Percentiles rank a stretch among this genome's conserved stretches.
These are phyloP conservation scores for Aspergillus kassunensis DNA, from an alignment of 495 filamentous ascomycete species.

Conservation along the genomic window DNA sequence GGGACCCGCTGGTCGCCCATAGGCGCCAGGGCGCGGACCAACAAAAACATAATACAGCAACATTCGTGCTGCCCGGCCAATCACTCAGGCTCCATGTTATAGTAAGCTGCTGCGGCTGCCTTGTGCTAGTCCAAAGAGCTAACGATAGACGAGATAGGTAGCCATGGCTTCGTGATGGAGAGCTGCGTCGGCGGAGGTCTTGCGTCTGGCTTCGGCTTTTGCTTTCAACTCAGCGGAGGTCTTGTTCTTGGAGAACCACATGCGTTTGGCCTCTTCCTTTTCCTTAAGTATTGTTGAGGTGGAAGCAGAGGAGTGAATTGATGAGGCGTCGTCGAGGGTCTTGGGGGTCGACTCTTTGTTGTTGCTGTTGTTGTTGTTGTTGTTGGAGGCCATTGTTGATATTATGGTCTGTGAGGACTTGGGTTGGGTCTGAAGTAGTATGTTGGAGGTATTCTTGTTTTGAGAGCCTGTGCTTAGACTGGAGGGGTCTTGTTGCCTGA, in stretches of 20 bases:
- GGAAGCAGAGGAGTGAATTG: slow-evolving; percentile 26
- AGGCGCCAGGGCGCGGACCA: no score
- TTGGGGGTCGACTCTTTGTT: slow-evolving; percentile 14
- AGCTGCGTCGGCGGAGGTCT: background rate
- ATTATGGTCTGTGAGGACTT: background rate
- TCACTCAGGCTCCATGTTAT: no score
- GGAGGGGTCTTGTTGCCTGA: background rate
- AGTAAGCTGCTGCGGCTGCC: background rate
- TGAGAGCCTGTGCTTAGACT: background rate
- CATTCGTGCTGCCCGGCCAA: no score
- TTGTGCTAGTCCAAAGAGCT: background rate
- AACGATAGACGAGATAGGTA: slow-evolving; percentile 30
- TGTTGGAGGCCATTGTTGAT: slow-evolving; percentile 12
- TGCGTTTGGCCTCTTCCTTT: slow-evolving; percentile 20
- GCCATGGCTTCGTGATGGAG: slow-evolving; percentile 30
- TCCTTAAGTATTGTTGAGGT: slow-evolving; percentile 27
- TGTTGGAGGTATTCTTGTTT: background rate
- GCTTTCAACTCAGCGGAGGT: slow-evolving; percentile 11
- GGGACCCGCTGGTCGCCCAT: no score
- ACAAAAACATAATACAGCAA: no score
- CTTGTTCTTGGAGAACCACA: slow-evolving; percentile 24
- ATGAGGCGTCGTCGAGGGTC: slow-evolving; percentile 18
- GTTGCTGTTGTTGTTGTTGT: slow-evolving; percentile 11
- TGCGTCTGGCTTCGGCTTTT: background rate
- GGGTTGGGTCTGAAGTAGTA: background rate